A percentile compares a stretch with the other conserved stretches of the same genome.
phyloP scores from a whole-genome alignment of 257 asterid species.

The Penstemon eatonii region DNA sequence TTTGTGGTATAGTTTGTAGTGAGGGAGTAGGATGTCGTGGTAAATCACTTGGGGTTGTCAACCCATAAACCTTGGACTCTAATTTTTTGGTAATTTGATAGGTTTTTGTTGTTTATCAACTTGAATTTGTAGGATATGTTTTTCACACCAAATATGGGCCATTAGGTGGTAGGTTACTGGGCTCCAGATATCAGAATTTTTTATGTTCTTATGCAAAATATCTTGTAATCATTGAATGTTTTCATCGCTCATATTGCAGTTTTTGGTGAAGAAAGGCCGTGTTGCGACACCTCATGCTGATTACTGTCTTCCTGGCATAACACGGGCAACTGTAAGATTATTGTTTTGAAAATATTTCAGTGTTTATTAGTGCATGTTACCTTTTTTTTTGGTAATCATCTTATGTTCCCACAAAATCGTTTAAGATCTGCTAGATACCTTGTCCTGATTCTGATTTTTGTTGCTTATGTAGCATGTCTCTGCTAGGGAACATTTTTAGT shows the following conservation, averaged over 20 bases:
- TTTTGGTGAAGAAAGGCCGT: slow-evolving; percentile 73
- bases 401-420: too few species aligned
- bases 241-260: slow-evolving; percentile 46
- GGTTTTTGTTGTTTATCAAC: neutral
- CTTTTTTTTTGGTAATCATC: neutral
- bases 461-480: too few species aligned
- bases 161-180: slow-evolving; percentile 7
- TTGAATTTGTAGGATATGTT: slow-evolving; percentile 19
- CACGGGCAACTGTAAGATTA: slow-evolving; percentile 79
- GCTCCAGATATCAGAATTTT: slow-evolving; percentile 6
- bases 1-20: neutral
- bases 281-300: slow-evolving; percentile 84
- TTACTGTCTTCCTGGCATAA: slow-evolving; percentile 89
- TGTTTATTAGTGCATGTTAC: slow-evolving; percentile 1
- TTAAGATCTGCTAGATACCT: too few species aligned
- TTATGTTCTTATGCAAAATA: neutral
- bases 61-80: slow-evolving; percentile 5
- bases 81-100: neutral
- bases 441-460: neutral
- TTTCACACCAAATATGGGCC: neutral
- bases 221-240: slow-evolving; percentile 2
- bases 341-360: slow-evolving; percentile 13
- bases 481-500: too few species aligned
- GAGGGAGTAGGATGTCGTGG: slow-evolving; percentile 3
- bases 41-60: neutral